Evolutionary conservation across 2,329 filamentous ascomycete genomes (phyloP), one percentile per base, ranked within the genome.

Genomic region (Aspergillus neotritici): DNA sequence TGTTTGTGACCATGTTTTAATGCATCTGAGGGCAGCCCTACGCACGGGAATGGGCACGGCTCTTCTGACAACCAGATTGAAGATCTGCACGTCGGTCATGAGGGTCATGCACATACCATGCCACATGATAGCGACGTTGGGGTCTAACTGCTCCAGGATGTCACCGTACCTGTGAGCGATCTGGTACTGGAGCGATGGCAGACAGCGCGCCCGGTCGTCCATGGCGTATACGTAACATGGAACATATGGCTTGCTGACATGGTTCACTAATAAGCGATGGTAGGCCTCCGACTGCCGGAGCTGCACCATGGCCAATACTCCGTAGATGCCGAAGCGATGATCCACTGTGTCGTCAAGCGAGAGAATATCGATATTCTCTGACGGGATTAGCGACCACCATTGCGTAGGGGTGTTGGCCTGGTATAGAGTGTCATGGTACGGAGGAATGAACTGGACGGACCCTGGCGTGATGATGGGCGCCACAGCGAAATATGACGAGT

Each of bases 71-170:
- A 73, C 74, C 12, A 75, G 59, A 43, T 77, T 73, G 43, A 78
- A 77, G 21, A 75, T 70, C 37, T 73, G 72, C 7, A 75, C 68
- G 43, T 77, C 75, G 3, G 74, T 68, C 0, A 73, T 71, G 2
- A 77, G 64, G 50, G 68, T 70, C 66, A 77, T 74, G 50, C 72
- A 75, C 41, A 75, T 69, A 34, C 71, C 69, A 49, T 78, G 74
- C 75, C 75, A 78, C 31, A 76, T 66, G 3, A 76, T 63, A 1
- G 71, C 56, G 4, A 71, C 71, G 38, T 77, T 78, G 2, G 75
- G 65, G 40, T 74, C 72, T 16, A 72, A 63, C 2, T 60, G 63
- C 11, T 67, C 56, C 3, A 74, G 60, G 1, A 64, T 61, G 15
- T 71, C 65, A 28, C 69, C 65, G 30, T 74, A 74, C 15, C 50